Percentiles rank a stretch among this genome's conserved stretches.
Conservation (phyloP, 2,329 filamentous ascomycete genomes). For the Cytospora paraplurivora region DNA sequence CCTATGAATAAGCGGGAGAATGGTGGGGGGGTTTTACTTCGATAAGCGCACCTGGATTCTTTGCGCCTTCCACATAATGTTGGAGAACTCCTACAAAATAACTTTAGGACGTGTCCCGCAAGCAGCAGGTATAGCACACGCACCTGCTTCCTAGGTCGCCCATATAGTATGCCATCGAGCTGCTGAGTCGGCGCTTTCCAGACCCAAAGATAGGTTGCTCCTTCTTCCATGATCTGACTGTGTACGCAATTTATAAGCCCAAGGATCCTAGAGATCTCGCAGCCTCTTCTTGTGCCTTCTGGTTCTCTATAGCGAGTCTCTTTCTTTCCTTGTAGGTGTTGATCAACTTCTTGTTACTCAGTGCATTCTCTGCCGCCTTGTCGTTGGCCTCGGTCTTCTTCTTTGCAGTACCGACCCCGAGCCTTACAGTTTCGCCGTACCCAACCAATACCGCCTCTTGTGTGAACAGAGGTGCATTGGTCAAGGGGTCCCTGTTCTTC, state of each 20-base stretch:
- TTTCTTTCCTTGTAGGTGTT: conserved; percentile 53
- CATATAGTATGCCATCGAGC: too few relatives aligned
- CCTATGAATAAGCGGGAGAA: too few relatives aligned
- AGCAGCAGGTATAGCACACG: too few relatives aligned
- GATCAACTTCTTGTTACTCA: conserved; percentile 68
- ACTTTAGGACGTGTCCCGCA: too few relatives aligned
- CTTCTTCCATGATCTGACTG: too few relatives aligned
- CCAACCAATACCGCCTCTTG: conserved; percentile 68
- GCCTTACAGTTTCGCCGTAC: conserved; percentile 64
- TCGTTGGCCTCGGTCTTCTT: conserved; percentile 71
- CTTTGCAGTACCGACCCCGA: conserved; percentile 65
- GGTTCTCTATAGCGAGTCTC: conserved; percentile 27
- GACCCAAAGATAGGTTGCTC: too few relatives aligned
- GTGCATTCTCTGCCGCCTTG: conserved; percentile 64
- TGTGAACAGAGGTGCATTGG: conserved; percentile 59
- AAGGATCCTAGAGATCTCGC: conserved; percentile 21
- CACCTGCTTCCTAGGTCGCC: too few relatives aligned
- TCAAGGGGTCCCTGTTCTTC: conserved; percentile 55
- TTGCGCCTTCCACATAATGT: too few relatives aligned
- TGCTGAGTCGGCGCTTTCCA: too few relatives aligned
- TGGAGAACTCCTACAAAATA: too few relatives aligned
- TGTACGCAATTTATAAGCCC: background rate
- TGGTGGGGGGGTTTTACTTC: too few relatives aligned
- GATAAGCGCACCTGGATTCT: too few relatives aligned
- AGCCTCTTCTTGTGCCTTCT: conserved; percentile 20